Evolutionary conservation across 2,329 filamentous ascomycete genomes (phyloP), one percentile per base, ranked within the genome.

Genomic region (Alternaria sp.): DNA sequence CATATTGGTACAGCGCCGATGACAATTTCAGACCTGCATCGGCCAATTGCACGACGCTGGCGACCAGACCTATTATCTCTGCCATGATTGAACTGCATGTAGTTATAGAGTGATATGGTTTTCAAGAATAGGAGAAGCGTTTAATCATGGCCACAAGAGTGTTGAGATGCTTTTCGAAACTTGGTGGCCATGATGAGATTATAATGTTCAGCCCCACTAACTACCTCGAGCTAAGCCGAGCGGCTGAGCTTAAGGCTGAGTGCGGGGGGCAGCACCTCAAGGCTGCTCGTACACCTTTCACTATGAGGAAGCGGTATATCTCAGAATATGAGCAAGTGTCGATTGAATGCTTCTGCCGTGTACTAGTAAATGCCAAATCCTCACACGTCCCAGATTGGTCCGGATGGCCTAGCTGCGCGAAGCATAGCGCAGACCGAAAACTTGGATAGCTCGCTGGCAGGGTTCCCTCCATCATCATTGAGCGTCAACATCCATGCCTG

Each of bases 21-120:
- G 71, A 73, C 27, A 77, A 64, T 50, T 73, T 72, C 8, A 77
- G 52, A 9, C 72, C 73, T 14, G 73, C 68, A 4, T 69, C 72
- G 27, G 70, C 74, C 12, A 77, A 62, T 57, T 75, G 72, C 11
- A 76, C 63, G 36, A 76, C 69, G n/a, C 71, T 73, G 11, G 74
- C 73, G 27, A 72, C 63, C n/a, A 77, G 40, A 22, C 70, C 67
- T 12, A 70, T 20, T 11, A 56, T 56, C 40, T 75, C 74, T 3
- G 72, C 71, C 72, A 75, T 76, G 30, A 16, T 25, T 20, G 22
- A 4, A 30, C 25, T 7, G 10, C 36, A 20, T 16, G 9, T 34
- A 38, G 22, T 11, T n/a, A 44, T 5, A 14, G 7, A 3, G 16
- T 8, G 28, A 18, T 16, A 2, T 32, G 8, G 16, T 27, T 10